Conservation (phyloP, 495 filamentous ascomycete species). For the Penicillium manginii region DNA sequence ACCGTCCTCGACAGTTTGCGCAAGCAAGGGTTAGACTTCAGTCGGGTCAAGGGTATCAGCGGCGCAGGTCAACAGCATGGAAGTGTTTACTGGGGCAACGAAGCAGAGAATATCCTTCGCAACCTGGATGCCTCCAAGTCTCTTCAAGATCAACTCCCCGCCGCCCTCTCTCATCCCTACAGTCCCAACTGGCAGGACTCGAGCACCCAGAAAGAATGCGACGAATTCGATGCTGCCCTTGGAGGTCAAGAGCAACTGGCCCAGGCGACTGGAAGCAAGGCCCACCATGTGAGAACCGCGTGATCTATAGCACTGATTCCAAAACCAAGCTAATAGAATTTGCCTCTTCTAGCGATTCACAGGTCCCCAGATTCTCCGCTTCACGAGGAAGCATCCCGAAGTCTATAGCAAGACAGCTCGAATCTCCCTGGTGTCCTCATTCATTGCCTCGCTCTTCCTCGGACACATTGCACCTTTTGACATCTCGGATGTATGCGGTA, state of each 20-base stretch:
- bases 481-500: constrained; percentile 93
- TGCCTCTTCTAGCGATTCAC: constrained; percentile 77
- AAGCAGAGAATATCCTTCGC: constrained; percentile 68
- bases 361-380: constrained; percentile 92
- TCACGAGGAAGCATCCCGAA: constrained; percentile 75
- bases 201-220: constrained; percentile 89
- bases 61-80: constrained; percentile 97
- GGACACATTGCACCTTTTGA: constrained; percentile 86
- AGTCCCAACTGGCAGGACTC: constrained; percentile 98
- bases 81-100: constrained; percentile 84
- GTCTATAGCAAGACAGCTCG: constrained; percentile 79
- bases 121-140: constrained; percentile 60
- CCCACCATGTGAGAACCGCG: constrained; percentile 76
- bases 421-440: constrained; percentile 93
- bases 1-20: constrained; percentile 75
- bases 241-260: constrained; percentile 71
- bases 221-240: constrained; percentile 75
- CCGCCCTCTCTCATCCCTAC: constrained; percentile 81
- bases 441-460: constrained; percentile 89
- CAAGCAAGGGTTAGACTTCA: constrained; percentile 74
- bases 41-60: constrained; percentile 77
- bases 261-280: constrained; percentile 81
- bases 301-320: background rate
- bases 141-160: constrained; percentile 70
- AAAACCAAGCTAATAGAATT: background rate